Percentiles rank a stretch among this genome's conserved stretches.
Conservation (phyloP, 169 alveolate species). For the Eimeria acervulina region DNA sequence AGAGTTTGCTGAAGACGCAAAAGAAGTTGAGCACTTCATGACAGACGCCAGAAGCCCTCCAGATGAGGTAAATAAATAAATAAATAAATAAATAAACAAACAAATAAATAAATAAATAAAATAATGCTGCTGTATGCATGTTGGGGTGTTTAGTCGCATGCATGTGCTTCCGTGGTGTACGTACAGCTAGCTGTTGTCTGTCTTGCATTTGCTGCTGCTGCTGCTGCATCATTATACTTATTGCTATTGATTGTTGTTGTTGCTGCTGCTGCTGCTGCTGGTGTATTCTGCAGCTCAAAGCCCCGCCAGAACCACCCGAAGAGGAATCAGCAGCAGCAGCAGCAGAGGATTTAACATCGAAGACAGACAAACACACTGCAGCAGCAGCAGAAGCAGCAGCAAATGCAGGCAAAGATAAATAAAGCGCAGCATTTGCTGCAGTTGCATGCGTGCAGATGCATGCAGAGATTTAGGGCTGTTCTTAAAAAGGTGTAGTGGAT, state of each 20-base stretch:
- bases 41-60: conserved; percentile 30
- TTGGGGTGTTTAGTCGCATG: background rate
- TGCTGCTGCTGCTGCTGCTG: background rate
- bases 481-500: background rate
- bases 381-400: background rate
- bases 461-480: background rate
- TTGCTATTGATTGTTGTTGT: background rate
- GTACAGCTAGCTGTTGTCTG: too few species aligned
- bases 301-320: too few species aligned
- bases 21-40: conserved; percentile 67
- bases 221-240: too few species aligned
- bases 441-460: background rate
- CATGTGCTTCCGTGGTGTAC: too few species aligned
- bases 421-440: background rate
- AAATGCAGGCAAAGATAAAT: background rate
- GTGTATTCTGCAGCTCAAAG: background rate
- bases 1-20: conserved; percentile 60
- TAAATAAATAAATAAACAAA: background rate
- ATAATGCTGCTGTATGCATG: background rate
- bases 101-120: background rate
- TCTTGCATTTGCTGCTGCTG: too few species aligned
- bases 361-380: background rate
- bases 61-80: background rate
- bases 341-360: background rate
- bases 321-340: background rate